Base-by-base conservation (phyloP, 2,329 filamentous ascomycete genomes). In the Phyllachora maydis region DNA sequence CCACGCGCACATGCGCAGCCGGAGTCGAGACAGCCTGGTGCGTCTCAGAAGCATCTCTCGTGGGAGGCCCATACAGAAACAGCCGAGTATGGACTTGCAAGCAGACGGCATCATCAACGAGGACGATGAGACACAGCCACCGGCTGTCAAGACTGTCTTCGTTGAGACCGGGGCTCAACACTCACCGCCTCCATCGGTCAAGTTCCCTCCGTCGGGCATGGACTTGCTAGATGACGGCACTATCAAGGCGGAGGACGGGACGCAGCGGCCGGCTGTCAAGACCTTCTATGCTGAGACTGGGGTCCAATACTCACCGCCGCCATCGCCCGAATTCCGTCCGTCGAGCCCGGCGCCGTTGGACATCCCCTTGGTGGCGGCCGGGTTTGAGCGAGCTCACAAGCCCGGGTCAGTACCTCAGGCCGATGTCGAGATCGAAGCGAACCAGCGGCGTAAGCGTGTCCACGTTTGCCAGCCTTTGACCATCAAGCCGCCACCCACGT, bases 221-320 rank as follows among this genome's bases (percentile, higher is more conserved):
- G 62, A 65, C 28, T 54, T 50, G 9, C 45, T 65, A 3, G 59
- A 66, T 31, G 56, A 54, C 25, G 42, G 46, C 14, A 50, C 55
- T 26, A 40, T 50, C 27, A 52, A 58, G 30, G 55, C 62, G 32
- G 55, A 56, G 18, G 48, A 58, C 32, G 39, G 43, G 21, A 28
- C 32, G 21, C 34, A 36, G 24, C 30, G 40, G n/a, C 32, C 40
- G 11, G 33, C 32, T 3, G 40, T 44, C 7, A 56, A 53, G 29
- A 41, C 49, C 20, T 50, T 56, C 28, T 90, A 88, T 50, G 62
- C 65, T 18, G 77, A 90, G 38, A 63, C 61, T n/a, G 77, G 71
- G 4, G 59, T 79, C 16, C 83, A 93, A 43, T 88, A 65, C 38
- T 88, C 81, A 16, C 82, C 81, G 21, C 79, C 79, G 2, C 60